Percentiles rank a stretch among this genome's conserved stretches.
These are phyloP conservation scores for Prunus yedoensis DNA, from an alignment of 331 rosid species.

Conservation along the genomic window DNA sequence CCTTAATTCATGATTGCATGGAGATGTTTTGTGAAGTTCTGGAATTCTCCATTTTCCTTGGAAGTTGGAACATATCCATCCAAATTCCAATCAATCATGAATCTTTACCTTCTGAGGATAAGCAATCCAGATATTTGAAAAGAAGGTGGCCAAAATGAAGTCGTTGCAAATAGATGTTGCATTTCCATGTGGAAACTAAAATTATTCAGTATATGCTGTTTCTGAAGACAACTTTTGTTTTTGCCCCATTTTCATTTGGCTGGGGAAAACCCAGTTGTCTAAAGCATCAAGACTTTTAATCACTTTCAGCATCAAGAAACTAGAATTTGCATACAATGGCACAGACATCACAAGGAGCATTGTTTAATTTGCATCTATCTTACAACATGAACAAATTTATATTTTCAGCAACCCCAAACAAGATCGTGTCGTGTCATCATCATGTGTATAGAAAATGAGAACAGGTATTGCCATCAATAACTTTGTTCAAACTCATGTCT, in stretches of 20 bases:
- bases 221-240: not conserved
- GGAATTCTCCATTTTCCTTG: not conserved
- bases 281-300: not conserved
- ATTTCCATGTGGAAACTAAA: not conserved
- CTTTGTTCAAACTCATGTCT: too few relatives aligned
- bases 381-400: too few relatives aligned
- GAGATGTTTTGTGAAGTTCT: conserved; percentile 21
- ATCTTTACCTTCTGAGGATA: not conserved
- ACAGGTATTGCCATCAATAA: too few relatives aligned
- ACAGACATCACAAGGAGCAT: too few relatives aligned
- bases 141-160: not conserved
- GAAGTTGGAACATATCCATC: not conserved
- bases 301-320: not conserved
- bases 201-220: too few relatives aligned
- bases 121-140: not conserved
- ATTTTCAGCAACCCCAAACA: too few relatives aligned
- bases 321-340: not conserved
- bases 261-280: not conserved
- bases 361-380: too few relatives aligned
- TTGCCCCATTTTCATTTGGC: not conserved
- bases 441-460: too few relatives aligned
- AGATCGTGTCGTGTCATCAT: too few relatives aligned
- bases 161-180: not conserved
- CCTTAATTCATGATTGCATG: not conserved
- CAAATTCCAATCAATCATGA: too few relatives aligned